Conservation (phyloP, 2,329 filamentous ascomycete genomes). For the Fusarium udum region DNA sequence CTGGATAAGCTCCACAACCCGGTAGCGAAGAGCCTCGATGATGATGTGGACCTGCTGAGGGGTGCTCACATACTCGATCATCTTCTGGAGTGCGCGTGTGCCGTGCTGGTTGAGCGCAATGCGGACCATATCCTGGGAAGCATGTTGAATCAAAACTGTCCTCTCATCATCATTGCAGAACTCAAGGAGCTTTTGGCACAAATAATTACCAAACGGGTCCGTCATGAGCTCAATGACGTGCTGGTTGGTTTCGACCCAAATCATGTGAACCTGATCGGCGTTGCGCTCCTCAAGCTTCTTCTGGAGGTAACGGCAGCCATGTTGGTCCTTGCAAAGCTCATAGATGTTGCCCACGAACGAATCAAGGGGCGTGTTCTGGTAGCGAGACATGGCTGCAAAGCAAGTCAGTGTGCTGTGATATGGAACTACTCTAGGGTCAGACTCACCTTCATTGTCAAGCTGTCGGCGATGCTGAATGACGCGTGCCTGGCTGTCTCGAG, state of each 20-base stretch:
- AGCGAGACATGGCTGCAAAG: slow-evolving; percentile 74
- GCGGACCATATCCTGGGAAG: slow-evolving; percentile 84
- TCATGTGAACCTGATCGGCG: slow-evolving; percentile 85
- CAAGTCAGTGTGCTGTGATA: slow-evolving; percentile 42
- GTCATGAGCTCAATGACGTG: slow-evolving; percentile 99
- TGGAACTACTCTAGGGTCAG: not conserved
- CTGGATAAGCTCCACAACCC: slow-evolving; percentile 94
- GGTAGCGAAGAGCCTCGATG: slow-evolving; percentile 81
- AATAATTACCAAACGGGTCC: slow-evolving; percentile 98
- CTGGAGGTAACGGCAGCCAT: slow-evolving; percentile 95
- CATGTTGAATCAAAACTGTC: slow-evolving; percentile 90
- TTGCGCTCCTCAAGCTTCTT: slow-evolving; percentile 95
- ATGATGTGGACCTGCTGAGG: slow-evolving; percentile 86
- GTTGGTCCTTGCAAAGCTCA: slow-evolving; percentile 94
- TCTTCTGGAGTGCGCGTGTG: slow-evolving; percentile 96
- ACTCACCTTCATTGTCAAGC: slow-evolving; percentile 75
- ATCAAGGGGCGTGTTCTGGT: slow-evolving; percentile 84
- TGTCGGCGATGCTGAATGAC: slow-evolving; percentile 80
- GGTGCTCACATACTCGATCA: slow-evolving; percentile 97
- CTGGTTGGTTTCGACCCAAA: slow-evolving; percentile 91
- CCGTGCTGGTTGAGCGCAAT: slow-evolving; percentile 98
- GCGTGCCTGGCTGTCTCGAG: slow-evolving; percentile 78
- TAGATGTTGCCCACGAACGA: slow-evolving; percentile 86
- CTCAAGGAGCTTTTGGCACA: slow-evolving; percentile 98
- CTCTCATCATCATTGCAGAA: slow-evolving; percentile 95